These are phyloP conservation scores for Glycine tomentella DNA, from an alignment of 306 rosid species.

Conservation along the genomic window DNA sequence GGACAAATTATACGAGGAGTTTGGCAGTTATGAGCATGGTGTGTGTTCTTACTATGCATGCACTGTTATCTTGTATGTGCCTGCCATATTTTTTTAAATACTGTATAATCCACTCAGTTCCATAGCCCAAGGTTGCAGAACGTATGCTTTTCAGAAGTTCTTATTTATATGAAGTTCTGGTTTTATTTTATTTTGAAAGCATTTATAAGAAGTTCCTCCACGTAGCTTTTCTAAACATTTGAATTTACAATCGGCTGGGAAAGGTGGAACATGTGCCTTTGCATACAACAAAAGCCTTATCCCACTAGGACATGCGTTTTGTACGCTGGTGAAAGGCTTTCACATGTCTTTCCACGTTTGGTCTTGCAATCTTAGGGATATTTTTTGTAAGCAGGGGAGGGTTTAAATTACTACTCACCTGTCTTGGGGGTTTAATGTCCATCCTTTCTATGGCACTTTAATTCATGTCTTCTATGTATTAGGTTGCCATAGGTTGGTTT, in stretches of 20 bases:
- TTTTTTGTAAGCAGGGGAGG: too few species aligned
- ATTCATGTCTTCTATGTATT: too few species aligned
- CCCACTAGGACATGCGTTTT: not conserved
- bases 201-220: conserved; percentile 5
- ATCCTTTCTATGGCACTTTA: too few species aligned
- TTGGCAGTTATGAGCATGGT: conserved; percentile 99
- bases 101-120: not conserved
- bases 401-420: too few species aligned
- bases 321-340: not conserved
- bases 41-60: conserved; percentile 48
- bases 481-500: too few species aligned
- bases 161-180: conserved; percentile 5
- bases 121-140: not conserved
- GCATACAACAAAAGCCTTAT: not conserved
- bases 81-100: conserved; percentile 17
- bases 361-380: too few species aligned
- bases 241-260: not conserved
- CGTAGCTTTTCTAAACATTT: conserved; percentile 14
- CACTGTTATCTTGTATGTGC: conserved; percentile 31
- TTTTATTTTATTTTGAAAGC: conserved; percentile 21
- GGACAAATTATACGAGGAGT: conserved; percentile 97
- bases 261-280: not conserved
- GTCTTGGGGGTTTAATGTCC: too few species aligned
- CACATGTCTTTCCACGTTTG: too few species aligned
- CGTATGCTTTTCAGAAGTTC: not conserved